Conservation (phyloP, 2,329 filamentous ascomycete species). For the Arthrobotrys musiformis region DNA sequence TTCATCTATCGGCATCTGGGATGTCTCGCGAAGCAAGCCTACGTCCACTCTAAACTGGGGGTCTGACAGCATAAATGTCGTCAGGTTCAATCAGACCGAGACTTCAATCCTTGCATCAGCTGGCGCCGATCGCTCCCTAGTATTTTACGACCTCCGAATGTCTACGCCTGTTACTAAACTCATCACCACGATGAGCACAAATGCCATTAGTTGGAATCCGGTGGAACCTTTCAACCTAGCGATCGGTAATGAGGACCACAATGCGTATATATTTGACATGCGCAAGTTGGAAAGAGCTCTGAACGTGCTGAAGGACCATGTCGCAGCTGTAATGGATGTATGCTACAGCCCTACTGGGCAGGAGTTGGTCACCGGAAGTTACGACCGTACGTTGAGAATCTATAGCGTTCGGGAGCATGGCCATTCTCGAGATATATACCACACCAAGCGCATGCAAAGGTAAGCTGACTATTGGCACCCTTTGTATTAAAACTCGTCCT, state of each 20-base stretch:
- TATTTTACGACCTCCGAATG: conserved; percentile 92
- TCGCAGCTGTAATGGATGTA: conserved; percentile 93
- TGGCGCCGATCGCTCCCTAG: conserved; percentile 83
- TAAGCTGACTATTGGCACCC: conserved; percentile 57
- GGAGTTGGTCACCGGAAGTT: conserved; percentile 88
- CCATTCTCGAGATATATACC: conserved; percentile 80
- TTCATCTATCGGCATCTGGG: conserved; percentile 86
- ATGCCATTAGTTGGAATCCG: conserved; percentile 90
- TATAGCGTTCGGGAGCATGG: conserved; percentile 58
- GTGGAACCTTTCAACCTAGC: conserved; percentile 98
- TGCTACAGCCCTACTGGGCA: conserved; percentile 95
- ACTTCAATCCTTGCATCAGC: conserved; percentile 88
- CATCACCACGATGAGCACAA: conserved; percentile 82
- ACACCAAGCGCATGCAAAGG: conserved; percentile 95
- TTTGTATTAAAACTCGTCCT: neutral
- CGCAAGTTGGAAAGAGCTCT: conserved; percentile 86
- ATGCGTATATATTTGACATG: conserved; percentile 93
- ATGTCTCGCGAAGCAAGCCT: conserved; percentile 85
- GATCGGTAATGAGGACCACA: conserved; percentile 93
- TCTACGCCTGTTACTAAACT: conserved; percentile 83
- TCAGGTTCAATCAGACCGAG: conserved; percentile 93
- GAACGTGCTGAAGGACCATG: conserved; percentile 90
- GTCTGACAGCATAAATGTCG: conserved; percentile 82
- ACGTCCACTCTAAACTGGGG: conserved; percentile 70
- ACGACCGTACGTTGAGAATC: conserved; percentile 82